phyloP scores from a whole-genome alignment of 169 alveolate genomes.

The Cryptosporidium muris region DNA sequence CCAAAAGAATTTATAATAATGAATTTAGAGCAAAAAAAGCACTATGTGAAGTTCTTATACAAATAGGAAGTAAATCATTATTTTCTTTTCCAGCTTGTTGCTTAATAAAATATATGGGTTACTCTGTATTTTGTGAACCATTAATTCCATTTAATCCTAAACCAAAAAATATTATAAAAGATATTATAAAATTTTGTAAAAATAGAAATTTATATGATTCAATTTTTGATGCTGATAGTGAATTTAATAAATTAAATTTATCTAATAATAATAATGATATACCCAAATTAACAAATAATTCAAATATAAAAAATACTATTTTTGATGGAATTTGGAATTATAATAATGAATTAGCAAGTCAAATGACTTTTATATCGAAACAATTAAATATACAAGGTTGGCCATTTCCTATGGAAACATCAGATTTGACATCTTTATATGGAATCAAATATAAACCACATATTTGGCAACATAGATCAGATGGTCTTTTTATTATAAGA shows the following conservation, averaged over 20 bases:
- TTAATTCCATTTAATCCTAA: constrained; percentile 57
- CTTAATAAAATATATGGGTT: constrained; percentile 61
- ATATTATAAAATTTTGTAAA: constrained; percentile 9
- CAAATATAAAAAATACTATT: constrained; percentile 30
- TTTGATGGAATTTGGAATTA: constrained; percentile 41
- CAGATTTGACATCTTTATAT: constrained; percentile 36
- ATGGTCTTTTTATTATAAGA: constrained; percentile 53
- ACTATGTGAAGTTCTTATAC: constrained; percentile 50
- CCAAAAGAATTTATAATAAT: constrained; percentile 62
- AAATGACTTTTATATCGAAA: constrained; percentile 28
- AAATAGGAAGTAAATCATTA: constrained; percentile 49
- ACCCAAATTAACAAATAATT: constrained; percentile 1
- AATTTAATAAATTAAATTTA: not conserved
- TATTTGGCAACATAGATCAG: constrained; percentile 70
- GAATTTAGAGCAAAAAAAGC: constrained; percentile 61
- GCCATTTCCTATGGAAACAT: constrained; percentile 71
- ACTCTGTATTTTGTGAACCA: constrained; percentile 58
- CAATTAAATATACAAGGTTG: constrained; percentile 64
- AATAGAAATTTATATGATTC: constrained; percentile 3
- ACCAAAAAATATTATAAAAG: constrained; percentile 50
- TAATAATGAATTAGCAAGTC: constrained; percentile 46
- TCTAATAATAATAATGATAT: constrained; percentile 7
- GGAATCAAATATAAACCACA: constrained; percentile 47
- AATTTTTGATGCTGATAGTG: not conserved
- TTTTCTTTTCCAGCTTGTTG: constrained; percentile 63